Conservation (phyloP, 225 moss, liverwort and hornwort genomes). For the Anthoceros angustus region DNA sequence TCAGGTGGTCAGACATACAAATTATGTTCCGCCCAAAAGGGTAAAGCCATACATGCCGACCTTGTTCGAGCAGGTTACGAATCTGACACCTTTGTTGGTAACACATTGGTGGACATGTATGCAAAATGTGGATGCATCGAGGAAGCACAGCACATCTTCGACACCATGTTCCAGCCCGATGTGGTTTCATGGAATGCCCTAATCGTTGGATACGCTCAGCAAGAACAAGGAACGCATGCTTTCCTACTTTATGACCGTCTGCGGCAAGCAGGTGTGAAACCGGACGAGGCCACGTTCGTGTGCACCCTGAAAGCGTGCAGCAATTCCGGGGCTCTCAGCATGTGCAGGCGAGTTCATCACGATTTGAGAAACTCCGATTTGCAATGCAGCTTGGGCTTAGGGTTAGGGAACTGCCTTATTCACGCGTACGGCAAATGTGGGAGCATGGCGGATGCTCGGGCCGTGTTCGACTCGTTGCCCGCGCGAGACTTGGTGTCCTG, state of each 20-base stretch:
- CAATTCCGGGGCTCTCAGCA: neutral
- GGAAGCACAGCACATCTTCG: neutral
- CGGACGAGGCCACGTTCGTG: neutral
- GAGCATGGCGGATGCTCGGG: neutral
- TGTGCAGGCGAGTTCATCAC: neutral
- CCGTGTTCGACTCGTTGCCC: neutral
- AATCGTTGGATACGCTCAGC: neutral
- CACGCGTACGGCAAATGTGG: neutral
- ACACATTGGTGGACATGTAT: neutral
- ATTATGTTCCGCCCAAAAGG: neutral
- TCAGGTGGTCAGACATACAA: neutral
- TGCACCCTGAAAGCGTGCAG: neutral
- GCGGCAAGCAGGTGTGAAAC: neutral
- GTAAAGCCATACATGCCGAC: neutral
- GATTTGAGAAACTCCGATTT: neutral
- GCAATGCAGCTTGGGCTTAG: neutral
- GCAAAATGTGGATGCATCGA: neutral
- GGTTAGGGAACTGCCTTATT: neutral
- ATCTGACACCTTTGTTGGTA: neutral
- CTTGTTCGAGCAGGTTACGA: neutral
- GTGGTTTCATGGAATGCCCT: neutral
- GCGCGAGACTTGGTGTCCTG: neutral
- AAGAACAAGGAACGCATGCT: neutral
- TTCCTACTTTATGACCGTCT: neutral
- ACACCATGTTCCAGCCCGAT: neutral